Conservation (phyloP, 2,329 filamentous ascomycete genomes). For the Colletotrichum viniferum region DNA sequence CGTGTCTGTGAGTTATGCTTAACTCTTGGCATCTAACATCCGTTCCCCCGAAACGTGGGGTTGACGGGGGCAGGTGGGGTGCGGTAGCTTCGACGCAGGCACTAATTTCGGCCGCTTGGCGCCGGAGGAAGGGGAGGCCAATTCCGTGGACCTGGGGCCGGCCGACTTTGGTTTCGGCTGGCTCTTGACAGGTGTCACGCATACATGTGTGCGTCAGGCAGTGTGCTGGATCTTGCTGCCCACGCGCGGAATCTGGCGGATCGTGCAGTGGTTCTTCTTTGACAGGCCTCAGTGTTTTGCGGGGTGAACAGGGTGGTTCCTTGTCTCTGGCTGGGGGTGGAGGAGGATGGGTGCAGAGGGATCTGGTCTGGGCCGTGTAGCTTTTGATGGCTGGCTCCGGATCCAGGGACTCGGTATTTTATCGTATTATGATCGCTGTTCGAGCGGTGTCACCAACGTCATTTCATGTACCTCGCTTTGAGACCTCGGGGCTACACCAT, state of each 20-base stretch:
- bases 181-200: background rate
- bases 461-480: background rate
- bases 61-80: background rate
- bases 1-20: background rate
- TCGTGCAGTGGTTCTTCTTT: background rate
- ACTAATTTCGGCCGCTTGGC: background rate
- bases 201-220: too few species aligned
- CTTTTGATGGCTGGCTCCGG: background rate
- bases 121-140: background rate
- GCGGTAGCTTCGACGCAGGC: background rate
- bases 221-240: background rate
- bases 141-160: background rate
- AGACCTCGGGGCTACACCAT: background rate
- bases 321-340: background rate
- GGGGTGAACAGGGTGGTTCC: background rate
- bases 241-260: background rate
- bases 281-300: background rate
- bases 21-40: background rate
- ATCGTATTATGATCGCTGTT: background rate
- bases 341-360: background rate
- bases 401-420: background rate
- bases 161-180: background rate
- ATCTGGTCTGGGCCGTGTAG: background rate
- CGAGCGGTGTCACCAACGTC: background rate
- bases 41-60: constrained; percentile 1